Evolutionary conservation across 371 early-diverging fungal species (phyloP).

Genomic region (Mucor circinelloides): DNA sequence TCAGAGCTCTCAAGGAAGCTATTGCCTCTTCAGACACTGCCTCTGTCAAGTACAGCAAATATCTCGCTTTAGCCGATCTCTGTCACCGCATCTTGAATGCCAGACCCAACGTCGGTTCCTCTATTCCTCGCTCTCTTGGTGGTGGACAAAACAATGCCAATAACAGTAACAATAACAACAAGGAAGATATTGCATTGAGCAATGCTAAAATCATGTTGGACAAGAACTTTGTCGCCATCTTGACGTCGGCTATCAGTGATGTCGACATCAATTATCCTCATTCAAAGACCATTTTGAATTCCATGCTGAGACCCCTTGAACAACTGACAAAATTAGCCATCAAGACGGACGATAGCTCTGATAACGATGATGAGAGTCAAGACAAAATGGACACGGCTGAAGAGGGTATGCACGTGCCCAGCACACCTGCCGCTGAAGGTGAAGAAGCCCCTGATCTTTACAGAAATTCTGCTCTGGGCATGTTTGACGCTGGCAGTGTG

Average conservation of each 20-base stretch:
- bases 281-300: slow-evolving; percentile 70
- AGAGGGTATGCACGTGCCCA: slow-evolving; percentile 33
- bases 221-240: slow-evolving; percentile 78
- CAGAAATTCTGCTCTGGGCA: slow-evolving; percentile 90
- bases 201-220: slow-evolving; percentile 90
- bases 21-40: slow-evolving; percentile 53
- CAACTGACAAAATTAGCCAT: slow-evolving; percentile 85
- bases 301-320: slow-evolving; percentile 88
- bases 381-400: slow-evolving; percentile 35
- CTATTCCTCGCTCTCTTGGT: slow-evolving; percentile 9
- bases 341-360: slow-evolving; percentile 66
- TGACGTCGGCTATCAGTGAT: slow-evolving; percentile 81
- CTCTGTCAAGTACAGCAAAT: slow-evolving; percentile 69
- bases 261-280: slow-evolving; percentile 91
- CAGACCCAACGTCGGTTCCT: slow-evolving; percentile 37
- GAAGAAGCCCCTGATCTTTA: slow-evolving; percentile 85
- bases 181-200: slow-evolving; percentile 61
- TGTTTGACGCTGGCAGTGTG: slow-evolving; percentile 71
- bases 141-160: neutral
- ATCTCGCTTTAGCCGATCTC: slow-evolving; percentile 73
- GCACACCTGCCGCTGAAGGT: slow-evolving; percentile 13
- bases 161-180: slow-evolving; percentile 18
- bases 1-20: slow-evolving; percentile 65
- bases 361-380: slow-evolving; percentile 38
- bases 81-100: slow-evolving; percentile 71